Base-by-base conservation (phyloP, 2,329 filamentous ascomycete species). In the Colletotrichum caudatum region DNA sequence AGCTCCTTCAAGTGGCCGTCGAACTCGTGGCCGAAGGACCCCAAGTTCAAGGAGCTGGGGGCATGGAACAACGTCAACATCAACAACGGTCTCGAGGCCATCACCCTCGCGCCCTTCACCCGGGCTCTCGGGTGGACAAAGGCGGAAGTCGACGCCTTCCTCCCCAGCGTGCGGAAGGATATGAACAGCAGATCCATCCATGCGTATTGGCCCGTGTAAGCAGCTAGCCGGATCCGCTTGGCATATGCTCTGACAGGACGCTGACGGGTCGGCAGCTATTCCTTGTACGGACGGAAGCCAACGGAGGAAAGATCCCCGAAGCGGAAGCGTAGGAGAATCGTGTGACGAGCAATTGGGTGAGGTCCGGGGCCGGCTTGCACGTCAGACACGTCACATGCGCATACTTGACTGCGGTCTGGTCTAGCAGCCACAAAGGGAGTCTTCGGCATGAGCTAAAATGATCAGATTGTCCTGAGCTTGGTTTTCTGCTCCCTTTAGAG, bases 11-110 rank as follows among this genome's bases (percentile, higher is more conserved):
- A 84, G 76, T 84, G 87, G 79, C 87, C 87, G 0, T 81, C 81
- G 41, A 86, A 85, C 74, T 76, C 80, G 16, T 89, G 87, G 87
- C 84, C 86, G 0, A 84, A 83, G 56, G 83, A 87, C 53, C 80
- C 80, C 7, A 82, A 83, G 29, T 81, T 85, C 67, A 89, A 88
- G 75, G 83, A 87, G 61, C 75, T 88, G 1, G 87, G 87, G 78
- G 57, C 56, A 14, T 80, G 78, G 76, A 58, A 75, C 29, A 41
- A 56, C 41, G 39, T 53, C 5, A 78, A 78, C 2, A 72, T 75
- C 0, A 66, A 61, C 26, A 67, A 65, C 0, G 76, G 74, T 0
- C 54, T 79, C 2, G 78, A 79, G 64, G 76, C 76, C 0, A 33
- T 79, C 1, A 81, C 78, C 23, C 29, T 68, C 50, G 48, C 50